Percentiles rank a stretch among this genome's conserved stretches.
These are phyloP conservation scores for Trichoderma semiorbis DNA, from an alignment of 2,329 filamentous ascomycete genomes.

Conservation along the genomic window DNA sequence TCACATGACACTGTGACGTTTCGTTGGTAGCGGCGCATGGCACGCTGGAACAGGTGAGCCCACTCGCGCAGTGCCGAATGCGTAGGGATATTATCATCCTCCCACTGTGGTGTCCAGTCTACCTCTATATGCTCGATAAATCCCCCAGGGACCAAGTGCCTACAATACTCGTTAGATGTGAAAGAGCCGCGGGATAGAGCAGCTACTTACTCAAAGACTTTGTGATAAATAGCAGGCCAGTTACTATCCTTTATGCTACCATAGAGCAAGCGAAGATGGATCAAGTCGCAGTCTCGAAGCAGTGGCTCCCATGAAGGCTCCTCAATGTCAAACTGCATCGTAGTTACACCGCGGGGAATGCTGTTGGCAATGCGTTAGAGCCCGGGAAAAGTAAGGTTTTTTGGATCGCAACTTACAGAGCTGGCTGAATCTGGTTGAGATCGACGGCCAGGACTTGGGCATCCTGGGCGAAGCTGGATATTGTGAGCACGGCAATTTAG, in stretches of 20 bases:
- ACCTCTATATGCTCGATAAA: slow-evolving; percentile 86
- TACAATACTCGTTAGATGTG: slow-evolving; percentile 30
- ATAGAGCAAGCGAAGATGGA: slow-evolving; percentile 75
- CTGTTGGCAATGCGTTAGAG: slow-evolving; percentile 41
- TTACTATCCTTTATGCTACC: slow-evolving; percentile 66
- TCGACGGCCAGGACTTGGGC: slow-evolving; percentile 39
- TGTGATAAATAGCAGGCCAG: slow-evolving; percentile 72
- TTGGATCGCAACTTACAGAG: slow-evolving; percentile 28
- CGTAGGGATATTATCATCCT: slow-evolving; percentile 58
- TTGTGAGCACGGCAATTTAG: not conserved
- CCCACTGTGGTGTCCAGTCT: slow-evolving; percentile 72
- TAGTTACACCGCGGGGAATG: slow-evolving; percentile 58
- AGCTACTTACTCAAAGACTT: slow-evolving; percentile 58
- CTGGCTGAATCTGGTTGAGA: slow-evolving; percentile 40
- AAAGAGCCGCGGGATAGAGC: not conserved
- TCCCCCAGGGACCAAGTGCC: slow-evolving; percentile 75
- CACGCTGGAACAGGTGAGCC: slow-evolving; percentile 64
- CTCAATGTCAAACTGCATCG: slow-evolving; percentile 71
- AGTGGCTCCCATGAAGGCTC: slow-evolving; percentile 56
- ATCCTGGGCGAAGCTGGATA: slow-evolving; percentile 23
- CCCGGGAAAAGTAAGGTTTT: no score
- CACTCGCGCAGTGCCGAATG: slow-evolving; percentile 62
- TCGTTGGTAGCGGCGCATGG: slow-evolving; percentile 62
- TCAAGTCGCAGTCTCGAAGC: slow-evolving; percentile 65
- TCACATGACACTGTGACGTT: slow-evolving; percentile 57